A percentile compares a stretch with the other conserved stretches of the same genome.
phyloP scores from a whole-genome alignment of 73 alveolate genomes.

The Tetrahymena malaccensis region DNA sequence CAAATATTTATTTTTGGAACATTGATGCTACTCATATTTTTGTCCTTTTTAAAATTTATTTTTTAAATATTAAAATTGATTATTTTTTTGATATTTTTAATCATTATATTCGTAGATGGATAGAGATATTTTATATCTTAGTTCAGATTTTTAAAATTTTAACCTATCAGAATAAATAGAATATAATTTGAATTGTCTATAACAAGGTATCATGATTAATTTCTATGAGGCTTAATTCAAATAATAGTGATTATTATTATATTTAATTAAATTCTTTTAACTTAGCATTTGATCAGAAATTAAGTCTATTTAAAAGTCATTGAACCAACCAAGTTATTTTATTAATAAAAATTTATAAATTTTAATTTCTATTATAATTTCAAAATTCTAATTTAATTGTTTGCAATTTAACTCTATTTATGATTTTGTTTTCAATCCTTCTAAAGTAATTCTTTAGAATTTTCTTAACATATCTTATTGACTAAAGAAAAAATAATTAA shows the following conservation, averaged over 20 bases:
- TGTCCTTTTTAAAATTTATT: too few species aligned
- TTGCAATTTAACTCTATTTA: neutral
- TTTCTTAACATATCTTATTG: neutral
- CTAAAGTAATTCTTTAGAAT: neutral
- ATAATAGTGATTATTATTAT: neutral
- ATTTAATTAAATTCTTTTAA: neutral
- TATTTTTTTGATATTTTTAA: too few species aligned
- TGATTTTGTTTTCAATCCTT: neutral
- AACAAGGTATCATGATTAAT: neutral
- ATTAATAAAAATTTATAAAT: too few species aligned
- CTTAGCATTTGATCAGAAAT: neutral
- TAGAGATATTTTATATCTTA: neutral
- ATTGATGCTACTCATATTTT: neutral
- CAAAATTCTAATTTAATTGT: too few species aligned
- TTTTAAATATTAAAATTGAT: neutral
- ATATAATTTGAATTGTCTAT: neutral
- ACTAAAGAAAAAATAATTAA: neutral
- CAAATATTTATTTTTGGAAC: neutral
- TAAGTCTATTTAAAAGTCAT: neutral
- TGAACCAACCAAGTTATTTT: neutral
- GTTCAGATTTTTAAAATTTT: neutral
- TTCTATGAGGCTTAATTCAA: neutral
- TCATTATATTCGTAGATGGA: neutral
- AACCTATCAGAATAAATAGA: neutral
- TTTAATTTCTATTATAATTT: neutral